Conservation (phyloP, 2,329 filamentous ascomycete genomes). For the Botrytis pseudocinerea region DNA sequence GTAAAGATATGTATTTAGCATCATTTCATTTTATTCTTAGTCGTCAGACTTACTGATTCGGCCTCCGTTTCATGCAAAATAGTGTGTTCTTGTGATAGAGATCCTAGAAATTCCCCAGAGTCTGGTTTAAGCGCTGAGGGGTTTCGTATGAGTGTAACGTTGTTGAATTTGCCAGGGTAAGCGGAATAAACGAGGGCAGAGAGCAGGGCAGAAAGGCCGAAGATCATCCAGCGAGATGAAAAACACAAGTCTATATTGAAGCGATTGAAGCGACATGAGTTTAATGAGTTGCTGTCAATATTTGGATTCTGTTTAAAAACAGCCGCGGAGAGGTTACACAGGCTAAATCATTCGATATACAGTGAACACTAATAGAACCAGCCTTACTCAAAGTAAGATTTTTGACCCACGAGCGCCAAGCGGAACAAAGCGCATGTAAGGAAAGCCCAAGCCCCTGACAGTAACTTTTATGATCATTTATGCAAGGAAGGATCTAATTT, state of each 20-base stretch:
- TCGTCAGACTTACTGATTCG: not conserved
- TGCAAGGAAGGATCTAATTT: conserved; percentile 13
- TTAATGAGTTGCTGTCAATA: conserved; percentile 6
- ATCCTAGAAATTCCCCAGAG: conserved; percentile 21
- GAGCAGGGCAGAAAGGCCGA: not conserved
- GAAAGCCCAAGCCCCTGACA: not conserved
- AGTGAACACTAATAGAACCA: not conserved
- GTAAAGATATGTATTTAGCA: not conserved
- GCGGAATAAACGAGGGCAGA: conserved; percentile 2
- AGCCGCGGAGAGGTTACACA: conserved; percentile 20
- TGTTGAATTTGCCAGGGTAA: not conserved
- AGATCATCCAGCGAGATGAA: conserved; percentile 1
- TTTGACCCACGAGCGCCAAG: not conserved
- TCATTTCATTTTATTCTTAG: conserved; percentile 20
- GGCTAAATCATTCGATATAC: not conserved
- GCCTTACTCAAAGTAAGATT: conserved; percentile 7
- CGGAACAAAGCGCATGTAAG: conserved; percentile 8
- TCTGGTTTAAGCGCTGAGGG: conserved; percentile 16
- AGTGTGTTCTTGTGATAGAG: not conserved
- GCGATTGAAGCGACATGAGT: not conserved
- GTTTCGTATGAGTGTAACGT: conserved; percentile 2
- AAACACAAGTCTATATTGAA: conserved; percentile 17
- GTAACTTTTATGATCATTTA: conserved; percentile 7
- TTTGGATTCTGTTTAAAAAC: conserved; percentile 4
- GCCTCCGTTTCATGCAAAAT: not conserved